Evolutionary conservation across 345 rosid species (phyloP).

Genomic region (Adansonia digitata): DNA sequence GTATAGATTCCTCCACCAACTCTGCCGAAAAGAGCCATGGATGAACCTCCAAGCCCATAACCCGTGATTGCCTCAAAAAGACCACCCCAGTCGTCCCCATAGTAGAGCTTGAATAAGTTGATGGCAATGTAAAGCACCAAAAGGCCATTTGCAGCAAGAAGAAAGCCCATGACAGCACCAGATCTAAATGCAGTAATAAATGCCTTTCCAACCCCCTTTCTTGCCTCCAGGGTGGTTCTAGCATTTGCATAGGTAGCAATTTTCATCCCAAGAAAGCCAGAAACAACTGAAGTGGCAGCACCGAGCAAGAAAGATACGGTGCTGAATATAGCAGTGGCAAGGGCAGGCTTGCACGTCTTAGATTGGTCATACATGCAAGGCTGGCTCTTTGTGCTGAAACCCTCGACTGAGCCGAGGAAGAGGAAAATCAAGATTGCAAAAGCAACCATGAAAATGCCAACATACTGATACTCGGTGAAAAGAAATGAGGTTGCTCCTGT

Average conservation of each 20-base stretch:
- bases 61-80: constrained; percentile 82
- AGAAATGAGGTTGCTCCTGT: constrained; percentile 59
- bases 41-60: constrained; percentile 83
- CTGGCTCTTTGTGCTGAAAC: constrained; percentile 57
- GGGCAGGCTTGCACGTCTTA: constrained; percentile 38
- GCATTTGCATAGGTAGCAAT: constrained; percentile 63
- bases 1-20: constrained; percentile 85
- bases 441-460: constrained; percentile 49
- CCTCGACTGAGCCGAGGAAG: constrained; percentile 60
- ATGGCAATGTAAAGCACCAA: constrained; percentile 64
- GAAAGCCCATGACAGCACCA: constrained; percentile 84
- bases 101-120: constrained; percentile 61
- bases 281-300: constrained; percentile 19
- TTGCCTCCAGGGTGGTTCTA: constrained; percentile 65
- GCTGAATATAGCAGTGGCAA: constrained; percentile 72
- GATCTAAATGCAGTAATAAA: constrained; percentile 69
- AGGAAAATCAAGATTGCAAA: constrained; percentile 38
- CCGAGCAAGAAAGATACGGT: constrained; percentile 67
- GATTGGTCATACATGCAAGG: constrained; percentile 51
- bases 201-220: constrained; percentile 80
- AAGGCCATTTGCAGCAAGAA: constrained; percentile 78
- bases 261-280: constrained; percentile 5
- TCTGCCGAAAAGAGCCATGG: constrained; percentile 83
- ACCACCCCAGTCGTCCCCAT: constrained; percentile 77
- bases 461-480: constrained; percentile 51